Base-by-base conservation (phyloP, 805 yeast species). In the Clavispora vitiphila region DNA sequence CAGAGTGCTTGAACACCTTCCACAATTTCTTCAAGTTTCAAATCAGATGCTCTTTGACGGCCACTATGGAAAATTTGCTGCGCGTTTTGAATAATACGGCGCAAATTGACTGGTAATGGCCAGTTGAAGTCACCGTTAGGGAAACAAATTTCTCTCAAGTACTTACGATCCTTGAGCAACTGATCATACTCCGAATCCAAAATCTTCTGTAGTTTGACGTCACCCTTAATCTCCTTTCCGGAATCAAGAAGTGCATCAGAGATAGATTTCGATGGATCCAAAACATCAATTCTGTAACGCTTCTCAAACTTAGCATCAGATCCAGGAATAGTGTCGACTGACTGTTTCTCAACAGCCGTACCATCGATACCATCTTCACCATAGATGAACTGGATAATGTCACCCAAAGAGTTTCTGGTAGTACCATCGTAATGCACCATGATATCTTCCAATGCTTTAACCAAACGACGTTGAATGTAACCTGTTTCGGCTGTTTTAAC, bases 311-410 rank as follows among this genome's bases (percentile, higher is more conserved):
- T 77, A 10, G 68, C 80, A 62, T 86, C 87, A 10, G 96, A 84
- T 12, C 97, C 97, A 26, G 97, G 96, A 57, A 93, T 86, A 2
- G 97, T 86, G 60, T 93, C 99, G 43, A 93, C 78, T 9, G 96
- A 79, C 69, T 93, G 99, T 60, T 86, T 89, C 65, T 93, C 99
- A 47, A 93, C 97, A 61, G 90, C 95, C 22, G 97, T 86, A 58
- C 96, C 99, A 73, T 93, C 99, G 56, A 93, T 75, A 68, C 99
- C 99, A 71, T 93, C 99, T 67, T 93, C 99, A 74, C 99, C 99
- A 59, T 93, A 93, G 46, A 90, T 77, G 67, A 93, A 93, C 71
- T 93, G 98, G 56, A 93, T 86, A 49, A 93, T 78, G 61, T 91
- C 96, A 58, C 99, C 99, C 49, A 93, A 71, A 4, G 99, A 95